Percentiles rank a stretch among this genome's conserved stretches.
These are phyloP conservation scores for Sarocladium strictum DNA, from an alignment of 2,329 filamentous ascomycete species.

Conservation along the genomic window DNA sequence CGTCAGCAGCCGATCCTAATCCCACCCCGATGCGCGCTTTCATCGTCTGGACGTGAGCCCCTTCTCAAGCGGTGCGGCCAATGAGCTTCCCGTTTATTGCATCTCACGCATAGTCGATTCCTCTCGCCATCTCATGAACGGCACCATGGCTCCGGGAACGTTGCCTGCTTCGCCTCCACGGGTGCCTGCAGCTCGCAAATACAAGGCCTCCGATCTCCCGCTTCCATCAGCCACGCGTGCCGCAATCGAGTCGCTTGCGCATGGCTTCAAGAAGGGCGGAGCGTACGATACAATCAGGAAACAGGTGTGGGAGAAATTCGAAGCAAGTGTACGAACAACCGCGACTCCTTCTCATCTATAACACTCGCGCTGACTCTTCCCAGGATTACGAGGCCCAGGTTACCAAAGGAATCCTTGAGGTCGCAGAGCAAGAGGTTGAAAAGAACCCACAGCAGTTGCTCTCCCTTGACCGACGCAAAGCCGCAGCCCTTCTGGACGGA, in stretches of 20 bases:
- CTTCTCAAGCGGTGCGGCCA: not conserved
- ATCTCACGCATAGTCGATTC: not conserved
- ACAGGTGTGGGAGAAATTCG: conserved; percentile 69
- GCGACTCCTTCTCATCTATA: not conserved
- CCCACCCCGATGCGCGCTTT: not conserved
- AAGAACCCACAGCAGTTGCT: conserved; percentile 66
- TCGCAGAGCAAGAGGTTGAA: conserved; percentile 69
- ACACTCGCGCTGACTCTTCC: not conserved
- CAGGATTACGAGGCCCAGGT: conserved; percentile 67
- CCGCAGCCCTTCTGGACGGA: conserved; percentile 70
- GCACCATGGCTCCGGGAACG: not conserved
- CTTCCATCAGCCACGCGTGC: conserved; percentile 66
- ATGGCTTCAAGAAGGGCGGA: conserved; percentile 81
- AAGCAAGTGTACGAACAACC: conserved; percentile 51
- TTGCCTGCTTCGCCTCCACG: not conserved
- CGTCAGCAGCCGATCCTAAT: too few species aligned
- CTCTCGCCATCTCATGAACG: not conserved
- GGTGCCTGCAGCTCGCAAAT: conserved; percentile 35
- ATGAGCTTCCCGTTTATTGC: not conserved
- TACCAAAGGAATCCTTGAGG: conserved; percentile 58
- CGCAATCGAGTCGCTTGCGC: conserved; percentile 69
- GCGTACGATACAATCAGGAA: conserved; percentile 75
- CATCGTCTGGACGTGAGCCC: not conserved
- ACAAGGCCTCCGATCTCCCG: conserved; percentile 71
- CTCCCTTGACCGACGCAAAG: conserved; percentile 66